phyloP scores from a whole-genome alignment of 176 grass and related monocot genomes.

The Lolium multiflorum region DNA sequence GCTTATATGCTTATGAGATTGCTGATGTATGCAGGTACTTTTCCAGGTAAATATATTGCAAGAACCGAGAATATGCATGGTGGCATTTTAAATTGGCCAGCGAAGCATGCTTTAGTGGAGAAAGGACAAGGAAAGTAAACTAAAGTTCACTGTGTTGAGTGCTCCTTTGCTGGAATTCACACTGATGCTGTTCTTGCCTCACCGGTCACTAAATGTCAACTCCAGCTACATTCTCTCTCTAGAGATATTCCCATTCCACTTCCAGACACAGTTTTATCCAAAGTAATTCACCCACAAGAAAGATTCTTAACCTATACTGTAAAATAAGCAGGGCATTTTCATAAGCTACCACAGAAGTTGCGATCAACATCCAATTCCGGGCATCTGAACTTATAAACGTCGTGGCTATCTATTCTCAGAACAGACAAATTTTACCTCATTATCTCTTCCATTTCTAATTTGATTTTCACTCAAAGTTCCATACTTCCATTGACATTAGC shows the following conservation, averaged over 20 bases:
- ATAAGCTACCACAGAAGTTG: slow-evolving; percentile 1
- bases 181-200: slow-evolving; percentile 25
- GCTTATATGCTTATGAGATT: slow-evolving; percentile 40
- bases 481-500: neutral
- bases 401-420: neutral
- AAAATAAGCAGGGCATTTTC: neutral
- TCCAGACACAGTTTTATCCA: slow-evolving; percentile 17
- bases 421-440: neutral
- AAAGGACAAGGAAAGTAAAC: slow-evolving; percentile 43
- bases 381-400: slow-evolving; percentile 22
- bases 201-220: slow-evolving; percentile 33
- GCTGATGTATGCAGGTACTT: slow-evolving; percentile 41
- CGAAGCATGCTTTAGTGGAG: slow-evolving; percentile 51
- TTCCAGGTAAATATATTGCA: slow-evolving; percentile 40
- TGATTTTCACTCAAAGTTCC: neutral
- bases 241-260: slow-evolving; percentile 49
- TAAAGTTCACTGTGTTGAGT: slow-evolving; percentile 48
- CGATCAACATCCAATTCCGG: slow-evolving; percentile 23
- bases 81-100: slow-evolving; percentile 40
- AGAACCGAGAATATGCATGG: slow-evolving; percentile 41
- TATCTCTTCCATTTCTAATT: slow-evolving; percentile 9
- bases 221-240: slow-evolving; percentile 50
- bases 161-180: slow-evolving; percentile 58
- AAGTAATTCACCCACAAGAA: slow-evolving; percentile 39
- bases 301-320: neutral